These are phyloP conservation scores for Didymellaceae sp. DNA, from an alignment of 2,329 filamentous ascomycete genomes.

Conservation along the genomic window DNA sequence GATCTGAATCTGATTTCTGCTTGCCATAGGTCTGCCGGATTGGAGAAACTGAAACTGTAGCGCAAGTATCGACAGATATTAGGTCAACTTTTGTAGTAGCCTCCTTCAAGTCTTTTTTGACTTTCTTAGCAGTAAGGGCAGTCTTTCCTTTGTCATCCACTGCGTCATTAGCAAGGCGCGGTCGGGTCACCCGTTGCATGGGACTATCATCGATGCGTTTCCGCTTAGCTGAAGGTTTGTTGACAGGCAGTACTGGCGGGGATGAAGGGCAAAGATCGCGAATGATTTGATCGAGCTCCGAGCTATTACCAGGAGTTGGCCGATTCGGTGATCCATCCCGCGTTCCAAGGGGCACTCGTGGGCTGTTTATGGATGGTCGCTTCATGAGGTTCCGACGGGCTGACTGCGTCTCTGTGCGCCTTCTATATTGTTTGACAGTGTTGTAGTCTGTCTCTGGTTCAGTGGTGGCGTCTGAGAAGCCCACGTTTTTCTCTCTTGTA, in stretches of 20 bases:
- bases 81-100: not conserved
- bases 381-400: conserved; percentile 28
- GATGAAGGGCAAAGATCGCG: not conserved
- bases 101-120: not conserved
- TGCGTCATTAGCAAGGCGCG: not conserved
- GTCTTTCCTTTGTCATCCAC: not conserved
- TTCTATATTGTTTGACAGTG: not conserved
- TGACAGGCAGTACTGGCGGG: not conserved
- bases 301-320: too few relatives aligned
- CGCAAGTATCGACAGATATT: not conserved
- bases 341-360: conserved; percentile 14
- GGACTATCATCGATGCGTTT: not conserved
- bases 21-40: not conserved
- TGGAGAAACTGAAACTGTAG: not conserved
- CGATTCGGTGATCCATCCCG: too few relatives aligned
- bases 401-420: conserved; percentile 16
- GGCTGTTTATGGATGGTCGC: conserved; percentile 27
- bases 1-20: not conserved
- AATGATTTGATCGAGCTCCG: too few relatives aligned
- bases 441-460: conserved; percentile 5
- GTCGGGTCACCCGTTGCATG: conserved; percentile 10
- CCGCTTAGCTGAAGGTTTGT: not conserved
- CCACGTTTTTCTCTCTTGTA: not conserved
- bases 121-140: not conserved
- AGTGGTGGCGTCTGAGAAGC: conserved; percentile 13